Evolutionary conservation across 1,284 basidiomycete species (phyloP).

Genomic region (Athelia psychrophila): DNA sequence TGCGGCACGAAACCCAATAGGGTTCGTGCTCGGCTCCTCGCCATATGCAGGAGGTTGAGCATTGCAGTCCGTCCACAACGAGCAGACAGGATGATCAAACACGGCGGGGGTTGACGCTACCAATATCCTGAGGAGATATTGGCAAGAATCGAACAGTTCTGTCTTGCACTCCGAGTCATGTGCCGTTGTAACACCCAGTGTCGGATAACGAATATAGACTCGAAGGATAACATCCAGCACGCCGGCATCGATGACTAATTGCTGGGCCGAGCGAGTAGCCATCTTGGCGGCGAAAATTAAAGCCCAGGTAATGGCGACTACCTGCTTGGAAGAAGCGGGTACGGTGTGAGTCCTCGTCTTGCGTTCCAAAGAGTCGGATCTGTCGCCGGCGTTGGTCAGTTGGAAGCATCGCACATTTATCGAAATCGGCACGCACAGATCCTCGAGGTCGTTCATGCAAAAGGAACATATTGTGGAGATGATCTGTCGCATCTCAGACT

Average conservation of each 20-base stretch:
- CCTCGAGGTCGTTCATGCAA: too few species aligned
- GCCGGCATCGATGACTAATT: not conserved
- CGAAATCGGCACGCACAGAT: too few species aligned
- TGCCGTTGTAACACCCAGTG: not conserved
- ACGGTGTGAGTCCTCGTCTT: not conserved
- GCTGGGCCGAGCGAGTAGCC: not conserved
- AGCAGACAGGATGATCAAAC: not conserved
- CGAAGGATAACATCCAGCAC: not conserved
- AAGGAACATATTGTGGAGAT: too few species aligned
- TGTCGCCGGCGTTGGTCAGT: not conserved
- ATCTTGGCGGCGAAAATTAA: too few species aligned
- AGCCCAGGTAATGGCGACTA: not conserved
- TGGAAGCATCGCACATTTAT: too few species aligned
- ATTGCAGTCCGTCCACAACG: not conserved
- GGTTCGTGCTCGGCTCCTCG: not conserved
- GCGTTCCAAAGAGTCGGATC: not conserved
- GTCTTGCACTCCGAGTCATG: not conserved
- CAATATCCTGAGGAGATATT: not conserved
- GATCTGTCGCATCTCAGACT: too few species aligned
- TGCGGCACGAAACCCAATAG: not conserved
- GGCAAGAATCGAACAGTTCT: not conserved
- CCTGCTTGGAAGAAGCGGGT: not conserved
- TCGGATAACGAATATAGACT: not conserved
- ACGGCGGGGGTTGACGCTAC: not conserved
- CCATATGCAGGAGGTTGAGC: not conserved